Evolutionary conservation across 2,329 filamentous ascomycete genomes (phyloP), one percentile per base, ranked within the genome.

Genomic region (Claviceps cyperi): DNA sequence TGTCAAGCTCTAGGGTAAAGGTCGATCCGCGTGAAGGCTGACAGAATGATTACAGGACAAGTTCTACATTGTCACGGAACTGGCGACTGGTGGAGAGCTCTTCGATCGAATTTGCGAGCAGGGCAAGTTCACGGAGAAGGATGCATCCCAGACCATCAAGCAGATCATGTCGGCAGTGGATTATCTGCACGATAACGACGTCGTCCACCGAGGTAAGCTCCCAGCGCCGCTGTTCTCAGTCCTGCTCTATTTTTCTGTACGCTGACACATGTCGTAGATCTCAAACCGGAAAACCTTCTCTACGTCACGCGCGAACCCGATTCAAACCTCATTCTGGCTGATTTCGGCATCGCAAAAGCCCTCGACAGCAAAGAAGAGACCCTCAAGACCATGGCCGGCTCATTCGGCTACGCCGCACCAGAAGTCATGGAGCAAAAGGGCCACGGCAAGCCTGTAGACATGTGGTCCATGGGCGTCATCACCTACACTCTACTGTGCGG

Each of bases 401-500:
- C 92, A 0, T 97, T 98, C 63, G 92, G 92, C 50, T 98, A 98
- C 62, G 92, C 92, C 19, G 92, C 92, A 1, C 92, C 92, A 8
- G 92, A 98, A 67, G 90, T 98, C 52, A 98, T 98, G 92, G 76
- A 95, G 56, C 96, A 96, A 75, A 83, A 87, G 63, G 92, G 92
- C 19, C 94, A 98, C 65, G 92, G 92, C 64, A 98, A 97, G 69
- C 88, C 92, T 4, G 92, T 97, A 36, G 92, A 98, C 64, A 95
- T 98, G 87, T 98, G 92, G 92, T 97, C 92, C 3, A 78, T 98
- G 69, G 92, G 92, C 54, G 92, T 98, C 61, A 98, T 98, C 62
- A 97, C 92, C 41, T 98, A 98, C 70, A 98, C 92, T 15, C 76
- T 98, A 28, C 84, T 98, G 48, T 98, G 94, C 65, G 92, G 92